Evolutionary conservation across 352 stramenopile genomes (phyloP).

Genomic region (Phytophthora parvispora): DNA sequence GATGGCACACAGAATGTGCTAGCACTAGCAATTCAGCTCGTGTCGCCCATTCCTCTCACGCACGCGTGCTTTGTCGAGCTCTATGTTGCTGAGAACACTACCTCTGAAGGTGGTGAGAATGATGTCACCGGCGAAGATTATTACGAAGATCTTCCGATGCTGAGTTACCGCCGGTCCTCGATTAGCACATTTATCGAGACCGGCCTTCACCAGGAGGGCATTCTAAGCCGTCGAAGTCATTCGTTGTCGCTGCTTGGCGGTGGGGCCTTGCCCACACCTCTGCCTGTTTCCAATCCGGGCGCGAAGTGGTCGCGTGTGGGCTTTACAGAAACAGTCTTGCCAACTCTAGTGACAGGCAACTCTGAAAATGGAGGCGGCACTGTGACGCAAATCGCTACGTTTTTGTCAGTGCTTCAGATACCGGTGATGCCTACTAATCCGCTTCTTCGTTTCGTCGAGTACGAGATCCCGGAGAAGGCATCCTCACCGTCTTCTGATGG

Average conservation of each 20-base stretch:
- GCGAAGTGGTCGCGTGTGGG: conserved; percentile 76
- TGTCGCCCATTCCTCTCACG: conserved; percentile 65
- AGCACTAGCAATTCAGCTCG: conserved; percentile 77
- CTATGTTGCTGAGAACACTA: conserved; percentile 68
- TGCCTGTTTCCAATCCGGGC: conserved; percentile 35
- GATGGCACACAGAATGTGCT: conserved; percentile 79
- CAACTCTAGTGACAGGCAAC: conserved; percentile 55
- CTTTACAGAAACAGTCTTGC: conserved; percentile 84
- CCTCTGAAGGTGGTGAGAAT: conserved; percentile 50
- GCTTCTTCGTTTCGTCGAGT: conserved; percentile 85
- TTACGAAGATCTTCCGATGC: conserved; percentile 58
- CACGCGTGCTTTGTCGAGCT: conserved; percentile 86
- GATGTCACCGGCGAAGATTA: conserved; percentile 63
- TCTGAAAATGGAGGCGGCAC: conserved; percentile 24
- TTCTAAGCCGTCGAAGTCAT: conserved; percentile 61
- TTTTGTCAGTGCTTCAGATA: conserved; percentile 85
- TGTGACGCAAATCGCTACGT: conserved; percentile 71
- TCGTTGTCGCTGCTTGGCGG: conserved; percentile 53
- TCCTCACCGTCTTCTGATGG: conserved; percentile 30
- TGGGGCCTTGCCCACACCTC: conserved; percentile 31
- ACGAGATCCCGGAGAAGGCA: conserved; percentile 73
- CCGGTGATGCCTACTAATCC: conserved; percentile 71
- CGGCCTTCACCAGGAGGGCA: conserved; percentile 71
- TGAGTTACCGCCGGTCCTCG: conserved; percentile 65
- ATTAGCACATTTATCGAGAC: conserved; percentile 84